Conservation (phyloP, 2,329 filamentous ascomycete genomes). For the Lizonia empirigonia region DNA sequence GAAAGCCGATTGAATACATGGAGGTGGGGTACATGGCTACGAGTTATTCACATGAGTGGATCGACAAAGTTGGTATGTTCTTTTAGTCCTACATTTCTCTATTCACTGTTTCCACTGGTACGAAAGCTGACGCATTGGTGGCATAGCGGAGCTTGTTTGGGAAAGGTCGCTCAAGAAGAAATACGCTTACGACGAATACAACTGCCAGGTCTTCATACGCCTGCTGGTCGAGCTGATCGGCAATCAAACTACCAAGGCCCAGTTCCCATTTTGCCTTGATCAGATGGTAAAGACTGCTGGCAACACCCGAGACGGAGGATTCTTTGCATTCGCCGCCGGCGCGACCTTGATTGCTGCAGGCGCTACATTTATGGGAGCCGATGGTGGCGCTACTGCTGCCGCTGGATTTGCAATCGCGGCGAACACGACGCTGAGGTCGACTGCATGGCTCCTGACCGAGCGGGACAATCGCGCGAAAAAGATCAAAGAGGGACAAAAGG, state of each 20-base stretch:
- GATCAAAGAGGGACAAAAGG: not conserved
- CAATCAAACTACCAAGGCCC: not conserved
- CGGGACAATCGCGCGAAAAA: not conserved
- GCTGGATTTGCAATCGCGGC: not conserved
- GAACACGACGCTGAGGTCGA: not conserved
- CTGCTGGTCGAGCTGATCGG: not conserved
- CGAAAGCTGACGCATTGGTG: too few species aligned
- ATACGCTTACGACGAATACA: not conserved
- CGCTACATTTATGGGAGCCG: not conserved
- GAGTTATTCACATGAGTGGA: too few species aligned
- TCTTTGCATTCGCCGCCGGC: not conserved
- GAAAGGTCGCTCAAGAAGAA: not conserved
- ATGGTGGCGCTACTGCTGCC: too few species aligned
- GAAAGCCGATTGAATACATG: too few species aligned
- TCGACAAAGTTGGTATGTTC: too few species aligned
- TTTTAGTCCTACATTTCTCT: too few species aligned
- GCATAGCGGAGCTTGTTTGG: not conserved
- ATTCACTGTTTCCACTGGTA: too few species aligned
- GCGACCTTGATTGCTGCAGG: not conserved
- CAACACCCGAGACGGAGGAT: not conserved
- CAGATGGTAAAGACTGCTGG: not conserved
- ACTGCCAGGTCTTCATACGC: not conserved
- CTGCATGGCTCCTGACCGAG: not conserved
- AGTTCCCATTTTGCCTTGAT: not conserved
- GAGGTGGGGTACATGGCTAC: too few species aligned